Evolutionary conservation across 257 asterid genomes (phyloP), one percentile per base, ranked within the genome.

Genomic region (Pogostemon cablin): DNA sequence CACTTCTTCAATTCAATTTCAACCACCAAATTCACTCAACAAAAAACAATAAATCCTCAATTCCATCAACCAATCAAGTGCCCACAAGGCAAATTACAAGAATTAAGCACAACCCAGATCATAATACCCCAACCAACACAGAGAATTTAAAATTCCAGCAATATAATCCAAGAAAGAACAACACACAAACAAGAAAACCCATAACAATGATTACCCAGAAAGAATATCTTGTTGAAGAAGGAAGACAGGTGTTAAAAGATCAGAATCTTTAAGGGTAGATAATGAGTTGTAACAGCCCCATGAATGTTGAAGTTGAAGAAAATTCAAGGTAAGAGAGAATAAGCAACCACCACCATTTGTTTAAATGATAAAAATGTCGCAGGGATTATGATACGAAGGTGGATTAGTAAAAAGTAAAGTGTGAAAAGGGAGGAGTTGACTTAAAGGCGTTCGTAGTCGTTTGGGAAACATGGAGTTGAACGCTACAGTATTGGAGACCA

Each of bases 381-480:
- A 25, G 32, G 32, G 32, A 25, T 1, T 25, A 25, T 25, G 9
- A 6, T 11, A 25, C 35, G 20, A 35, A 17, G 46, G 11, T 17
- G 71, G n/a, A 8, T 3, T 42, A 68, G 49, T 20, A 25, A 43
- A 10, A 34, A 15, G 1, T 52, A 40, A 9, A 32, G 49, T 44
- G 49, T 57, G 67, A 69, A 57, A 4, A 15, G 43, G 39, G 48
- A 34, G 58, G 75, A 57, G 75, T 70, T 70, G 75, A 70, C 75
- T 6, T 25, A 17, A 47, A 11, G 17, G 17, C 17, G 10, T 40
- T 52, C 38, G 58, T 48, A 68, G 50, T 60, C 50, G 60, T 70
- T 9, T 15, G 9, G 44, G 32, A 25, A 25, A 25, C 32, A 25
- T 25, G 32, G 32, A 25, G 32, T 25, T 25, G 32, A 25, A 25